Evolutionary conservation across 352 stramenopile genomes (phyloP).

Genomic region (Pythium grandisporangium): DNA sequence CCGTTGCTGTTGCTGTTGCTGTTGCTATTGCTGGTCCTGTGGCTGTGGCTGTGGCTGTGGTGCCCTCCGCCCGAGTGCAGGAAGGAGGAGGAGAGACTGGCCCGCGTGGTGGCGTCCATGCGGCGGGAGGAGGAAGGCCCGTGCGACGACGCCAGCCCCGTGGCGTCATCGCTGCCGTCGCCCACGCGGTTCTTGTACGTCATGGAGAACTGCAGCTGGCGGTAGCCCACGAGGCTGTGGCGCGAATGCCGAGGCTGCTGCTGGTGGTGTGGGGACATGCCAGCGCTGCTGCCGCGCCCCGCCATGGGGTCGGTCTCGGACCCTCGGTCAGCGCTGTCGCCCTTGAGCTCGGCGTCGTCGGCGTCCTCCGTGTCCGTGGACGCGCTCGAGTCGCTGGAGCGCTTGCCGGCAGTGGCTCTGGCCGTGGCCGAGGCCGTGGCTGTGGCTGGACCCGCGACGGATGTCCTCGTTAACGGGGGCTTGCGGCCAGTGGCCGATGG

Average conservation of each 20-base stretch:
- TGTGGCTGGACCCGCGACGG: conserved; percentile 11
- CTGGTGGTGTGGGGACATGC: conserved; percentile 1
- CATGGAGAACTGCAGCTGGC: conserved; percentile 78
- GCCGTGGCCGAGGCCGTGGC: conserved; percentile 38
- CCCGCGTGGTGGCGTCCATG: too few relatives aligned
- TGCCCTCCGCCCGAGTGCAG: not conserved
- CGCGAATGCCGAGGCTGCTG: conserved; percentile 7
- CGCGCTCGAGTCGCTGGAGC: conserved; percentile 10
- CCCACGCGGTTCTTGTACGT: conserved; percentile 75
- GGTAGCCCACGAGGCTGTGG: conserved; percentile 60
- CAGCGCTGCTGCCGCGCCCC: not conserved
- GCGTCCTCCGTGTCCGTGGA: conserved; percentile 16
- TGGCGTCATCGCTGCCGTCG: not conserved
- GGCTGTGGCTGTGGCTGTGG: not conserved
- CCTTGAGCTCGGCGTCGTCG: not conserved
- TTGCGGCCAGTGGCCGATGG: not conserved
- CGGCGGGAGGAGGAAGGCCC: too few relatives aligned
- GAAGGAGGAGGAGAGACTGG: not conserved
- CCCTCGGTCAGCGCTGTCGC: not conserved
- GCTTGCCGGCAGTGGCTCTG: conserved; percentile 20
- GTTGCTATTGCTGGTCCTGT: not conserved
- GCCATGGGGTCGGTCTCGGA: conserved; percentile 9
- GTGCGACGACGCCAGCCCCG: too few relatives aligned
- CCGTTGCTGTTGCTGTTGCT: conserved; percentile 7
- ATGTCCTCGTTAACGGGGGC: conserved; percentile 1